Evolutionary conservation across 352 stramenopile genomes (phyloP).

Genomic region (Globisporangium radiosum): DNA sequence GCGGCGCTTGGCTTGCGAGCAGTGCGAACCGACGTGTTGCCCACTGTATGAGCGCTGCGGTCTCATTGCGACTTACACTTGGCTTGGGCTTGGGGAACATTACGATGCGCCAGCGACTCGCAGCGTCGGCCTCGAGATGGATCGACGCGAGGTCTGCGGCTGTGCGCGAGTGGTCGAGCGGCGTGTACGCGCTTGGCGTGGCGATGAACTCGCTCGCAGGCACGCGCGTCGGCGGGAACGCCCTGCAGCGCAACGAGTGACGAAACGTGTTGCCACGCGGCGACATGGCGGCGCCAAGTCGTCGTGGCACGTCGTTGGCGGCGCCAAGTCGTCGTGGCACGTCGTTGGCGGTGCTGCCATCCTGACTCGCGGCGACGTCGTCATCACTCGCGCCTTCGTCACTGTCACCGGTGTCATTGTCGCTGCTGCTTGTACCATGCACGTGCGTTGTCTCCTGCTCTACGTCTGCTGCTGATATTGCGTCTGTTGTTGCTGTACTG

Average conservation of each 20-base stretch:
- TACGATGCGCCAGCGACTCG: slow-evolving; percentile 29
- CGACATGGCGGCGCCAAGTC: not conserved
- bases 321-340: not conserved
- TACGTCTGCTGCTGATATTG: no score
- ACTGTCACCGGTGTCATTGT: not conserved
- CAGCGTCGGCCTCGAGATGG: slow-evolving; percentile 5
- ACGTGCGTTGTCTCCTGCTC: no score
- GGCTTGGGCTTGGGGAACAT: slow-evolving; percentile 33
- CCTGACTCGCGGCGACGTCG: no score
- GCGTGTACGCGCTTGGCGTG: slow-evolving; percentile 23
- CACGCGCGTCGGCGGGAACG: slow-evolving; percentile 37
- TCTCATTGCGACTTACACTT: slow-evolving; percentile 21
- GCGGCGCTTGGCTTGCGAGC: not conserved
- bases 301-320: not conserved
- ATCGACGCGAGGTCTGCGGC: slow-evolving; percentile 19
- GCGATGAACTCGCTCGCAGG: slow-evolving; percentile 21
- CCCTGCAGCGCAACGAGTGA: slow-evolving; percentile 25
- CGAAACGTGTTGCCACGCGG: slow-evolving; percentile 24
- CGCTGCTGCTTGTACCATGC: not conserved
- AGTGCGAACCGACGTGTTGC: slow-evolving; percentile 12
- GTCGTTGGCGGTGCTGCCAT: not conserved
- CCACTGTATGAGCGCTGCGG: slow-evolving; percentile 29
- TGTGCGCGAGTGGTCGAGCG: slow-evolving; percentile 19
- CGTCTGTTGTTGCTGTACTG: not conserved
- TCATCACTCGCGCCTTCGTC: not conserved